These are phyloP conservation scores for Zygotorulaspora florentina DNA, from an alignment of 805 yeast species.

Conservation along the genomic window DNA sequence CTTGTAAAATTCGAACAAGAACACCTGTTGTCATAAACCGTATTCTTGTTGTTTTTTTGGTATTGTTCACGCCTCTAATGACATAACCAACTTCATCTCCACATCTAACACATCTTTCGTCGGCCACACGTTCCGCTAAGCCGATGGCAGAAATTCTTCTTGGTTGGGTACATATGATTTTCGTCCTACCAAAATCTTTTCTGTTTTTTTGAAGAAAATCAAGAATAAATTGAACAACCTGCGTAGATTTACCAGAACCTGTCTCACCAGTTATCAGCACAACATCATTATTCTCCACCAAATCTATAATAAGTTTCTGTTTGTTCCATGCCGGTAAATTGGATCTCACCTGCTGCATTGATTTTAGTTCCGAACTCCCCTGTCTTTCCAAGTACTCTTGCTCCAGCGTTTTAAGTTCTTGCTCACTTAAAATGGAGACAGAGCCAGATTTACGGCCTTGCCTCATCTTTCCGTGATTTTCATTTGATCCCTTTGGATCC, in stretches of 20 bases:
- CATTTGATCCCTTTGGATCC: background rate
- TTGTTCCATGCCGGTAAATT: conserved; percentile 83
- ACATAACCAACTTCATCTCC: conserved; percentile 78
- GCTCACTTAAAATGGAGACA: conserved; percentile 17
- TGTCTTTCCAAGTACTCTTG: conserved; percentile 35
- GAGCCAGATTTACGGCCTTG: conserved; percentile 1
- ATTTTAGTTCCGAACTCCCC: conserved; percentile 35
- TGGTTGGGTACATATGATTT: conserved; percentile 88
- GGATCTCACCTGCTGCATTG: conserved; percentile 46
- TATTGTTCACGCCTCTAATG: conserved; percentile 83
- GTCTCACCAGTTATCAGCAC: conserved; percentile 92
- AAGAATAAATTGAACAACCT: conserved; percentile 81
- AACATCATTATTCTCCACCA: conserved; percentile 57
- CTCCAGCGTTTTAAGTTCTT: conserved; percentile 36
- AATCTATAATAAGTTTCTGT: conserved; percentile 48
- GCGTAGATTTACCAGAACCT: conserved; percentile 96
- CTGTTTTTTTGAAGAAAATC: conserved; percentile 55
- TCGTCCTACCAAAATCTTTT: conserved; percentile 44
- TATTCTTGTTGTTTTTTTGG: conserved; percentile 58
- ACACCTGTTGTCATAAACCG: conserved; percentile 93
- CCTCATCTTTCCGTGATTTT: conserved; percentile 11
- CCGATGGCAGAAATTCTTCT: conserved; percentile 95
- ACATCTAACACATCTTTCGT: conserved; percentile 53
- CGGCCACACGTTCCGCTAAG: conserved; percentile 85
- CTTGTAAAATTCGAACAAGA: conserved; percentile 75